These are phyloP conservation scores for Puccinia novopanici DNA, from an alignment of 1,284 basidiomycete species.

Conservation along the genomic window DNA sequence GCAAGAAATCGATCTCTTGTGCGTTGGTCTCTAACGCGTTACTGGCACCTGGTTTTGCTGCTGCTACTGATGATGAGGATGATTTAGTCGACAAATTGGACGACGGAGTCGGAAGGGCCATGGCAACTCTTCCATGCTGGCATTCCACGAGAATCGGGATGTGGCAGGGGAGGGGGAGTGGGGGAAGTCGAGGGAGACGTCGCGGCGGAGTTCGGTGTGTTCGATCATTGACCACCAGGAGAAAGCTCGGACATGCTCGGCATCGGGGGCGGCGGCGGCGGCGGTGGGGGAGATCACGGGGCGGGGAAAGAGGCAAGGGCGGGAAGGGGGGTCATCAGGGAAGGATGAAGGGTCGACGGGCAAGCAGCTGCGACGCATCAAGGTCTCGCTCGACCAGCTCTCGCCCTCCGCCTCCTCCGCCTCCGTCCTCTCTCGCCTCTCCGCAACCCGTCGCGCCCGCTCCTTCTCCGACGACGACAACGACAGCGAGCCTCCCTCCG, in stretches of 20 bases:
- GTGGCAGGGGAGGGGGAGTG: background rate
- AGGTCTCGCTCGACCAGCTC: conserved; percentile 17
- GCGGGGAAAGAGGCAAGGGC: background rate
- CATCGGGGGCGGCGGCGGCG: background rate
- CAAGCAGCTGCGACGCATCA: background rate
- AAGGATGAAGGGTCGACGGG: background rate
- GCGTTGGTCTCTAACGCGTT: background rate
- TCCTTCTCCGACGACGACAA: background rate
- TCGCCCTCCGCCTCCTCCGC: conserved; percentile 10
- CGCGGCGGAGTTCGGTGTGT: conserved; percentile 2
- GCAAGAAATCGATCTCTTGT: conserved; percentile 22
- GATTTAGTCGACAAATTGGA: conserved; percentile 1
- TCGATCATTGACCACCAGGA: conserved; percentile 24
- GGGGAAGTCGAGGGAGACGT: conserved; percentile 5
- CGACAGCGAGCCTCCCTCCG: background rate
- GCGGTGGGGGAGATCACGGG: background rate
- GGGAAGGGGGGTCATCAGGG: background rate
- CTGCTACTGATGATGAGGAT: too few species aligned
- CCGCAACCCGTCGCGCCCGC: background rate
- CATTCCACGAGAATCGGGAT: background rate
- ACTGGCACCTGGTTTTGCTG: too few species aligned
- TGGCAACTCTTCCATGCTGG: background rate
- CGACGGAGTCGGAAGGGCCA: background rate
- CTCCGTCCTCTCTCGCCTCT: background rate
- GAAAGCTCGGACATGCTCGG: background rate